Percentiles rank a stretch among this genome's conserved stretches.
Conservation (phyloP, 73 alveolate species). For the Uronychia binucleata region DNA sequence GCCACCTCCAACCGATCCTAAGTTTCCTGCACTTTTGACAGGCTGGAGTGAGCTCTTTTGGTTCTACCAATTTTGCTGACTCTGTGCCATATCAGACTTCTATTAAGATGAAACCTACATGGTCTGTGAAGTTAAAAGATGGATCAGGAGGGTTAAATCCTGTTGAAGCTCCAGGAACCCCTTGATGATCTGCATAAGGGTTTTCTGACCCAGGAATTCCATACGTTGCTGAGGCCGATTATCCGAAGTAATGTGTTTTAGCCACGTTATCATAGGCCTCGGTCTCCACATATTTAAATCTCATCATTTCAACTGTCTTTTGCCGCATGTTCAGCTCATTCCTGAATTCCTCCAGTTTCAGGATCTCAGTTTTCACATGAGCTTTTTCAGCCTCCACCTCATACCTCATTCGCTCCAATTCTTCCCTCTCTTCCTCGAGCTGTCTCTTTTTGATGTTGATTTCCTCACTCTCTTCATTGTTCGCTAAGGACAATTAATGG, state of each 20-base stretch:
- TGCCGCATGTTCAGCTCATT: background rate
- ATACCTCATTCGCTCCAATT: background rate
- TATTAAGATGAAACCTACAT: background rate
- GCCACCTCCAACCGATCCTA: background rate
- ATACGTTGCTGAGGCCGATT: background rate
- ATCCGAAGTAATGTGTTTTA: background rate
- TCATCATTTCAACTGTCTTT: background rate
- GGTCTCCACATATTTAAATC: background rate
- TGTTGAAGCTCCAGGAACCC: background rate
- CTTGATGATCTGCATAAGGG: too few species aligned
- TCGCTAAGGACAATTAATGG: background rate
- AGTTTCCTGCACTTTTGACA: background rate
- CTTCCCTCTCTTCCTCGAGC: constrained; percentile 5
- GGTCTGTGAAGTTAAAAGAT: background rate
- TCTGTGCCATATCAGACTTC: too few species aligned
- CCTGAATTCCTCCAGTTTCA: background rate
- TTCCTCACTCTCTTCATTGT: background rate
- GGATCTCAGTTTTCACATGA: constrained; percentile 8
- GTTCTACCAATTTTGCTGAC: too few species aligned
- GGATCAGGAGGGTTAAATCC: background rate
- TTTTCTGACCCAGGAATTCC: background rate
- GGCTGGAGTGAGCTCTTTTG: background rate
- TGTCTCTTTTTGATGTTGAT: background rate
- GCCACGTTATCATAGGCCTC: background rate
- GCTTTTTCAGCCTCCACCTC: constrained; percentile 13